Evolutionary conservation across 2,329 filamentous ascomycete genomes (phyloP), one percentile per base, ranked within the genome.

Genomic region (Cytospora chrysosperma): DNA sequence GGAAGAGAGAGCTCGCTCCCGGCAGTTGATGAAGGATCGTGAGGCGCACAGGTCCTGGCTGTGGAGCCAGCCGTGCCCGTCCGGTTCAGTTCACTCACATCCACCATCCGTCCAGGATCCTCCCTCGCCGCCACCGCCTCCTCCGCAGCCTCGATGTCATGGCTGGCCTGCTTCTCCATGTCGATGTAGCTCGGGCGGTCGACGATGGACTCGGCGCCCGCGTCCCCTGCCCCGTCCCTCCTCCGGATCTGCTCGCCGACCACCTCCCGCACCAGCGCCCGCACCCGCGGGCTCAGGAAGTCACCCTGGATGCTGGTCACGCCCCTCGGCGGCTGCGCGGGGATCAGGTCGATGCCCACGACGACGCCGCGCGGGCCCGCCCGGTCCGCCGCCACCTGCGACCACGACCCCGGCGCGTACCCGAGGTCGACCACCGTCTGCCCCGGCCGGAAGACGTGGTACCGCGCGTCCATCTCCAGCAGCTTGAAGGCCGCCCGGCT

Each of bases 251-350:
- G 79, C 1, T 84, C 85, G 65, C 82, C 77, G 49, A 99, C 85
- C 72, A 93, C 95, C 6, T 86, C 82, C 73, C 89, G 88, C 47
- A 97, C 88, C 74, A 94, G 85, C 26, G 81, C 83, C 74, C 90
- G 90, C n/a, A 97, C 88, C 2, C 78, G 76, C 0, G 86, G 83
- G 7, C 88, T 90, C 49, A 98, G 80, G 69, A 99, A 98, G 74
- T 99, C 91, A 55, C 96, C 95, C 76, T 99, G 95, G 63, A 99
- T 93, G 2, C 92, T 92, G 30, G 91, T 93, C n/a, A 96, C 93
- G 26, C 95, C 95, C 71, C 85, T 87, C 0, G 95, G 95, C 6
- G 96, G 94, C 73, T 94, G 90, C 0, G 93, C 92, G 5, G 95
- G 95, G 68, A 99, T 92, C 58, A 99, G 85, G 74, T 99, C 95